Evolutionary conservation across 352 stramenopile species (phyloP), one percentile per base, ranked within the genome.

Genomic region (Globisporangium perplexum): DNA sequence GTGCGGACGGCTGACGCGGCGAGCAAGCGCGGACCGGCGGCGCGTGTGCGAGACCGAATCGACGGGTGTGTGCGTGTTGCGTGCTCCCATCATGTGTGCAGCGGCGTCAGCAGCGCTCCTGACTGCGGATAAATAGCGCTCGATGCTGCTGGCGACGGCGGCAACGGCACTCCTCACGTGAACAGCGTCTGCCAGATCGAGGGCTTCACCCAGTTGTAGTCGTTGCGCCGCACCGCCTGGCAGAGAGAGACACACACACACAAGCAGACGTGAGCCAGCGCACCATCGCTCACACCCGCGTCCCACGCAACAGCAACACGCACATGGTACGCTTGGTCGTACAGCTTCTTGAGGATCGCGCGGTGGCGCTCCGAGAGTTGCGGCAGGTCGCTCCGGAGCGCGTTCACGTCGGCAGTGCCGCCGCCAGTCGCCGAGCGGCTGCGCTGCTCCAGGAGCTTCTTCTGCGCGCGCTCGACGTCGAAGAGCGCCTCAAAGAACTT

Each of bases 401-500:
- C 59, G n/a, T 26, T 61, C 3, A 50, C 7, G 24, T 49, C 51
- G 47, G 36, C 61, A 20, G 36, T n/a, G n/a, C n/a, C n/a, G n/a
- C n/a, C n/a, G n/a, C n/a, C 62, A n/a, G 26, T 50, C 20, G 15
- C 56, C 52, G 51, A 30, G 44, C 68, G 68, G 24, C 71, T 64
- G 36, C 93, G 76, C 60, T 96, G 68, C 39, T 86, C 82, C 50
- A 68, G 55, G 30, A 89, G 77, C 47, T 88, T 95, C 47, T 86
- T 86, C 67, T 97, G 68, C 10, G 86, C 88, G 28, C 87, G 93
- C 20, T 96, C 78, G 14, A 97, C 59, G 68, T 99, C 92, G 54
- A 99, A 98, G 10, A 99, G 79, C 24, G 90, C 90, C 66, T 98
- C 92, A 53, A 98, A 95, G 63, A 97, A 99, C 69, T 98, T 98